Evolutionary conservation across 352 stramenopile species (phyloP), one percentile per base, ranked within the genome.

Genomic region (Elongisporangium prolatum): DNA sequence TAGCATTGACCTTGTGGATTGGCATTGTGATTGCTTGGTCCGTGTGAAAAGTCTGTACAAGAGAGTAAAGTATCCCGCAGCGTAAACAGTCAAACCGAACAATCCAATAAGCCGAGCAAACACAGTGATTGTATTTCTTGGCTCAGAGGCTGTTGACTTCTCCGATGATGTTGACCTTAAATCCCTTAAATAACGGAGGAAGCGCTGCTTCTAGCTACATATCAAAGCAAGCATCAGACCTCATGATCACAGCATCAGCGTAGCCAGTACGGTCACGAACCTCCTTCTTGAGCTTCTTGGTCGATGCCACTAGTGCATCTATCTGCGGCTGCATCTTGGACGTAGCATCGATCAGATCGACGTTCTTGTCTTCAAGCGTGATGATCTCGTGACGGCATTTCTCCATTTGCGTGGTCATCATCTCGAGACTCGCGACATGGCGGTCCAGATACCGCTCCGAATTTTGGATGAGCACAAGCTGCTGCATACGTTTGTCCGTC

Each of bases 91-190:
- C 28, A 5, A 40, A 1, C 28, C n/a, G n/a, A n/a, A 14, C 28
- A 40, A 13, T 40, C 9, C 28, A 40, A 40, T 40, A 13, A 9
- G 5, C 28, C 4, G 28, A 40, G 9, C 1, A 14, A 40, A 40
- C 28, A 13, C 28, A 40, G 28, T 13, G 28, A 14, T 13, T 40
- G 9, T 40, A 40, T 40, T 40, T 40, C 28, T 13, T 40, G 28
- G 28, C 28, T 73, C 73, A 91, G 38, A 91, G 54, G 50, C 64
- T 89, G 74, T 90, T 92, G 47, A 93, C 69, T 21, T 90, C 84
- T 21, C 84, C 84, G n/a, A 91, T 69, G 57, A 93, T 88, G 65
- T 89, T 89, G 22, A 93, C 78, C 50, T 80, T 83, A 70, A 87
- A 83, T 7, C 84, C 84, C 64, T 88, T 89, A 58, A 91, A 93